Base-by-base conservation (phyloP, 805 yeast genomes). In the Yamadazyma olivae region DNA sequence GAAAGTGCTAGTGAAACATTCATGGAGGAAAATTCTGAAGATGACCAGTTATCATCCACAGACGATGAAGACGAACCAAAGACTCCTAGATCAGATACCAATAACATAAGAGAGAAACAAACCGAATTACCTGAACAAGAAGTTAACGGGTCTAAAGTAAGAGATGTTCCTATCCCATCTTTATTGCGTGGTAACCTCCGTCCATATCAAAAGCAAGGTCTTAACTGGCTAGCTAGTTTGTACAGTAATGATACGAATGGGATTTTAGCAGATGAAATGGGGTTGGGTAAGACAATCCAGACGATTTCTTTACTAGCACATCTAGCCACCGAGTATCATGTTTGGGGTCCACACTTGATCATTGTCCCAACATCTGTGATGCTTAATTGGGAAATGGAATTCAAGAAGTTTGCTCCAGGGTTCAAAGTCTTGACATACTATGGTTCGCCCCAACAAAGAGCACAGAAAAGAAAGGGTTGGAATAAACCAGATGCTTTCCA, bases 351-450 rank as follows among this genome's bases (percentile, higher is more conserved):
- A 0, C 99, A 93, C 66, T 67, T 93, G 36, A 90, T 93, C 61
- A 81, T 93, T 41, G 99, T 93, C 4, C 99, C 99, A 3, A 93
- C 99, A 0, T 87, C 96, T 12, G 99, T 93, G 6, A 81, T 93
- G 81, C 75, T 93, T 36, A 93, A 93, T 54, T 93, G 99, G 99
- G 99, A 93, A 58, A 91, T 95, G 97, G 99, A 93, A 54, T 90
- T 93, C 64, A 93, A 95, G 53, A 78, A 95, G 50, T 93, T 93
- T 69, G 97, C 97, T 1, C 99, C 99, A 0, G 99, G 99, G 0
- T 84, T 93, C 58, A 91, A 95, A 58, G 93, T 93, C 3, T 56
- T 93, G 56, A 93, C 98, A 0, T 93, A 93, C 58, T 93, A 91
- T 52, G 99, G 99, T 0, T 81, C 95, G 12, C 99, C 98, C 0